Conservation (phyloP, 2,329 filamentous ascomycete species). For the Clathrospora elynae region DNA sequence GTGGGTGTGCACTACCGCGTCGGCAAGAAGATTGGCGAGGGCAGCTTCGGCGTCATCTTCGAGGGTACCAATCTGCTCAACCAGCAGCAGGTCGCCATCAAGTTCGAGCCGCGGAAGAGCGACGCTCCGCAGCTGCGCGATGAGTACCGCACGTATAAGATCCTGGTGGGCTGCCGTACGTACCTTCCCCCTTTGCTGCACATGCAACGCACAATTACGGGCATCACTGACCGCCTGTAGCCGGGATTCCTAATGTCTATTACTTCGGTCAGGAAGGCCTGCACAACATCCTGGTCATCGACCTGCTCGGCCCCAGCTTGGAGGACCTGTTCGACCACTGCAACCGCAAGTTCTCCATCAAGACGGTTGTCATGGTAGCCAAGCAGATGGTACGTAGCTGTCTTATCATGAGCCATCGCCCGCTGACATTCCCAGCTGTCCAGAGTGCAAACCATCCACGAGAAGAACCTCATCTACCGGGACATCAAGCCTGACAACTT, state of each 20-base stretch:
- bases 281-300: conserved; percentile 98
- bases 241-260: conserved; percentile 98
- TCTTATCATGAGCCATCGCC: conserved; percentile 16
- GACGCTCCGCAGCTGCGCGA: conserved; percentile 97
- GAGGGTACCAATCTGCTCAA: conserved; percentile 98
- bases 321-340: conserved; percentile 98
- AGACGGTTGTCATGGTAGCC: conserved; percentile 98
- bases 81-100: conserved; percentile 99
- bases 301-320: conserved; percentile 89
- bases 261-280: conserved; percentile 98
- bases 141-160: conserved; percentile 99
- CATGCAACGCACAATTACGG: neutral
- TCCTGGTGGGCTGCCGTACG: conserved; percentile 98
- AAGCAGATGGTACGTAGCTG: conserved; percentile 97
- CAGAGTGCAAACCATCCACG: conserved; percentile 91
- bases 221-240: conserved; percentile 55
- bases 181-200: conserved; percentile 42
- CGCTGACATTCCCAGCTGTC: conserved; percentile 66
- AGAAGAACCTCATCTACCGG: conserved; percentile 98
- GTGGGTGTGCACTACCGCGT: conserved; percentile 98
- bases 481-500: conserved; percentile 99
- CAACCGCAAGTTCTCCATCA: conserved; percentile 90
- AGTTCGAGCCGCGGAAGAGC: conserved; percentile 99
- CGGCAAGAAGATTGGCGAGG: conserved; percentile 99
- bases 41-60: conserved; percentile 97